Conservation (phyloP, 2,329 filamentous ascomycete species). For the Teratosphaeria viscida region DNA sequence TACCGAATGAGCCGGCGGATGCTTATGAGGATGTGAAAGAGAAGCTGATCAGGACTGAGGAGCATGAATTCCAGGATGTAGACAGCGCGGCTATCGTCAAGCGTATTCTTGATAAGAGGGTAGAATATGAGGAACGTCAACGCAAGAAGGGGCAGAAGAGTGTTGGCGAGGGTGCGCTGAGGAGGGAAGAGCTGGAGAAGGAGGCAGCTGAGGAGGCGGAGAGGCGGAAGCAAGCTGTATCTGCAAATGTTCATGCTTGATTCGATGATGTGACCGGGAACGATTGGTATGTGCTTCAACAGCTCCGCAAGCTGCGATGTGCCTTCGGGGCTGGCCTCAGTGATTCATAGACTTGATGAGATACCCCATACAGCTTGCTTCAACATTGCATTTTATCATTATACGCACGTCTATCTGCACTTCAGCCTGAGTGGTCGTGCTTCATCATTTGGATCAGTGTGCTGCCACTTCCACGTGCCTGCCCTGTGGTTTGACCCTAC, state of each 20-base stretch:
- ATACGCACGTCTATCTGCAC: background rate
- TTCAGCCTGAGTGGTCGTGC: no score
- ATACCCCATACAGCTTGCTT: background rate
- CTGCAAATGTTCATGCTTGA: background rate
- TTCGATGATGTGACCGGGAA: background rate
- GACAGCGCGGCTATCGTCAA: slow-evolving; percentile 89
- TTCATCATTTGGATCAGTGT: no score
- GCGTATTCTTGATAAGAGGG: slow-evolving; percentile 76
- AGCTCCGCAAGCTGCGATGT: background rate
- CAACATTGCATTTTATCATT: background rate
- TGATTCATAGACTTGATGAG: background rate
- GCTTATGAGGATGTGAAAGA: slow-evolving; percentile 66
- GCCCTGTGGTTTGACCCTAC: no score
- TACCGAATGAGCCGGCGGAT: slow-evolving; percentile 19
- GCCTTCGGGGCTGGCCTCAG: background rate
- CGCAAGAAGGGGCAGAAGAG: slow-evolving; percentile 82
- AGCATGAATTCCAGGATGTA: slow-evolving; percentile 73
- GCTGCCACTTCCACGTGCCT: no score
- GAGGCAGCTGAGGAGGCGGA: slow-evolving; percentile 9
- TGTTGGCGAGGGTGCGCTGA: slow-evolving; percentile 52
- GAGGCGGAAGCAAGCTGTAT: background rate
- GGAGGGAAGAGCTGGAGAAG: slow-evolving; percentile 21
- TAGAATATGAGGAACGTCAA: slow-evolving; percentile 85
- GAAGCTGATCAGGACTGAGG: slow-evolving; percentile 69
- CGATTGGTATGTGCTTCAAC: background rate